Evolutionary conservation across 371 early-diverging fungal species (phyloP), one percentile per base, ranked within the genome.

Genomic region (Rhizopus delemar): DNA sequence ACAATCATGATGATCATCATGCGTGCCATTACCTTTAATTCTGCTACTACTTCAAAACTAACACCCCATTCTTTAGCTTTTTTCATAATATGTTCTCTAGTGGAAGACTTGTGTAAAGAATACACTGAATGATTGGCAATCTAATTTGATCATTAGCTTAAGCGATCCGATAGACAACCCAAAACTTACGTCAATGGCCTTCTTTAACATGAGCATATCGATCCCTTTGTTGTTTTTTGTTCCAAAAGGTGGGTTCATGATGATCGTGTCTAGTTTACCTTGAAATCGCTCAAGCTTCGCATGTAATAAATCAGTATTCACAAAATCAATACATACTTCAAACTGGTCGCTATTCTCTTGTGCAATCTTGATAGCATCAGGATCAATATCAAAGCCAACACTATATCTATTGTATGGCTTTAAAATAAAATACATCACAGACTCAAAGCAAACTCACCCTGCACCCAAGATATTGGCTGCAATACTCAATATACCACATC

Each of bases 161-260:
- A 31, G 46, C 46, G 46, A 56, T 12, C 33, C 22, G 22, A 22
- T 22, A 22, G 22, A 22, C 22, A 50, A 50, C 8, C 8, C 12
- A 46, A 5, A 12, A 13, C 71, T 64, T 70, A 86, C 88, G 63
- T 86, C 86, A 56, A 86, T 70, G 1, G 86, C 93, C 33, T 86
- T 84, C 65, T 90, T 86, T 51, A 93, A 69, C 57, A 93, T 86
- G 28, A 85, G 70, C 80, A 89, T 84, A 60, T 93, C 93, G 28
- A 91, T 83, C 9, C 93, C 93, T 53, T 81, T 80, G 61, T 86
- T 88, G 34, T 59, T 66, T 60, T 90, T 92, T 9, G 92, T 93
- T 8, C 92, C 92, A 71, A 92, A 93, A 1, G 93, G 93, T 57
- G 93, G 93, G 66, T 93, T 93, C 87, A 92, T 89, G 28, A 93